phyloP scores from a whole-genome alignment of 2,329 filamentous ascomycete genomes.

The Ceratocystis alfenasii region DNA sequence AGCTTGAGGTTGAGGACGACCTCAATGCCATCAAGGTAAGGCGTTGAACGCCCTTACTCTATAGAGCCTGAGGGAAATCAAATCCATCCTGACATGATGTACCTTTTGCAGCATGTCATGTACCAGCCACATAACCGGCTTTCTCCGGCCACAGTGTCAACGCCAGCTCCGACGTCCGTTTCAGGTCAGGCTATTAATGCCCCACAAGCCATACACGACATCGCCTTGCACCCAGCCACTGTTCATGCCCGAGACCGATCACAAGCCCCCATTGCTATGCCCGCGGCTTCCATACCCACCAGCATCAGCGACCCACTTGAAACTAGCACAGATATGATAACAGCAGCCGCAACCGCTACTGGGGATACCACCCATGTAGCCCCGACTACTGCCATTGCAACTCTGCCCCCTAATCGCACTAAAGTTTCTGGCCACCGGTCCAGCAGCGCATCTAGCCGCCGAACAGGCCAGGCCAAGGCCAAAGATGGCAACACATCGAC shows the following conservation, averaged over 20 bases:
- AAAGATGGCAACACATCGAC: constrained; percentile 9
- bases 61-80: constrained; percentile 10
- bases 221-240: not conserved
- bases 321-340: not conserved
- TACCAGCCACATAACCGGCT: constrained; percentile 13
- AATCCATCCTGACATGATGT: constrained; percentile 16
- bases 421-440: not conserved
- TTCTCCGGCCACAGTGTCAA: constrained; percentile 6
- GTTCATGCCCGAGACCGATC: constrained; percentile 2
- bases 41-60: constrained; percentile 13
- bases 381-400: not conserved
- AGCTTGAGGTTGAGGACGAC: constrained; percentile 71
- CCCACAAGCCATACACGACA: not conserved
- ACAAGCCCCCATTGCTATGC: constrained; percentile 4
- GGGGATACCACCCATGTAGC: not conserved
- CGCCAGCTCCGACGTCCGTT: not conserved
- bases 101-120: constrained; percentile 18
- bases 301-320: not conserved
- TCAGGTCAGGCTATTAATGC: not conserved
- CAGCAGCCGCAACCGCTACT: not conserved
- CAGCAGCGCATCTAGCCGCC: not conserved
- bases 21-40: constrained; percentile 73
- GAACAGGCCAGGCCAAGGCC: constrained; percentile 15
- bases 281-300: not conserved
- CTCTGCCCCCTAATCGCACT: not conserved